These are phyloP conservation scores for Pestalotiopsis sp. DNA, from an alignment of 2,329 filamentous ascomycete species.

Conservation along the genomic window DNA sequence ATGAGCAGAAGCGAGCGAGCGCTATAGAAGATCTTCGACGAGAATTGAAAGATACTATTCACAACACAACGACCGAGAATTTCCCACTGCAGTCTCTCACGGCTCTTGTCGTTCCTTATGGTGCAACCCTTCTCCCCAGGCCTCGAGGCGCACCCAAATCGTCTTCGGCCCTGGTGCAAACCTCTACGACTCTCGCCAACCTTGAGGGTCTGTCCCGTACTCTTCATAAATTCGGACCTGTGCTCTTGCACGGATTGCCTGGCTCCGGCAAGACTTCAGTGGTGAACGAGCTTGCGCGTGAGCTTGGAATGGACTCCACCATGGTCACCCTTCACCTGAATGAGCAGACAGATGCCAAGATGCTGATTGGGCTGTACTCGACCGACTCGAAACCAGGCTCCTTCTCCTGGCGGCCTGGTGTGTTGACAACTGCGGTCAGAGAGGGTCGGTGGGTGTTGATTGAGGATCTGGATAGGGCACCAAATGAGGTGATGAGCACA, in stretches of 20 bases:
- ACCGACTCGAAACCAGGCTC: conserved; percentile 85
- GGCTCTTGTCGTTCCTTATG: conserved; percentile 65
- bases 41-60: conserved; percentile 33
- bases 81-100: conserved; percentile 52
- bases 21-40: conserved; percentile 45
- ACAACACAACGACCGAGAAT: conserved; percentile 19
- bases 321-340: conserved; percentile 97
- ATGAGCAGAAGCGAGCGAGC: conserved; percentile 57
- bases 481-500: conserved; percentile 92
- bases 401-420: conserved; percentile 90
- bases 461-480: conserved; percentile 93
- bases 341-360: conserved; percentile 97
- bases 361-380: conserved; percentile 91
- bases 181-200: conserved; percentile 73
- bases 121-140: conserved; percentile 67
- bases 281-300: conserved; percentile 78
- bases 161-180: conserved; percentile 64
- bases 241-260: conserved; percentile 80
- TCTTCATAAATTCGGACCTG: conserved; percentile 69
- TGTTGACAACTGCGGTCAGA: conserved; percentile 88
- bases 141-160: conserved; percentile 51
- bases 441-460: conserved; percentile 97
- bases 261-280: conserved; percentile 91
- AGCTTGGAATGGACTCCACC: conserved; percentile 75
- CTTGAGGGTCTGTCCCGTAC: conserved; percentile 68